These are phyloP conservation scores for Fusarium keratoplasticum DNA, from an alignment of 2,329 filamentous ascomycete species.

Conservation along the genomic window DNA sequence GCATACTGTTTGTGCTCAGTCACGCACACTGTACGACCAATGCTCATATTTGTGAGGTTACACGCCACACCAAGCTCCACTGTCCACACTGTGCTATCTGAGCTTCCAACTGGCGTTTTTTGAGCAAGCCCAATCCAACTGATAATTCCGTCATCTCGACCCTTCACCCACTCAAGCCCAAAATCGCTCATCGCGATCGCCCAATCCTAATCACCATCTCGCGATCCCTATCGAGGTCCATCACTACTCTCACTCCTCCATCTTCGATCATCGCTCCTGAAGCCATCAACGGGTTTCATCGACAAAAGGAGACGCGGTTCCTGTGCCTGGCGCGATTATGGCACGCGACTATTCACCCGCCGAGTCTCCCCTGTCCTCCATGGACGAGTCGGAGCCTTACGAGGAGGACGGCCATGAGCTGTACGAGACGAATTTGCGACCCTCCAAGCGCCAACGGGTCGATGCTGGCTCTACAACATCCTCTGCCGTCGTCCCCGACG, in stretches of 20 bases:
- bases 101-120: constrained; percentile 45
- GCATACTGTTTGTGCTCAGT: constrained; percentile 21
- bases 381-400: constrained; percentile 59
- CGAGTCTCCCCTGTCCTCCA: constrained; percentile 62
- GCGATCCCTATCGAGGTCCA: not conserved
- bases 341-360: constrained; percentile 53
- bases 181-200: constrained; percentile 2
- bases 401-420: constrained; percentile 60
- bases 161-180: constrained; percentile 17
- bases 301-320: constrained; percentile 37
- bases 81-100: constrained; percentile 37
- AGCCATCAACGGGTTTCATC: constrained; percentile 12
- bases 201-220: constrained; percentile 5
- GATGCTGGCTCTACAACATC: constrained; percentile 59
- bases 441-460: constrained; percentile 61
- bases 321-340: constrained; percentile 46
- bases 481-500: constrained; percentile 56
- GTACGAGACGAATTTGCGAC: constrained; percentile 55
- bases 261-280: not conserved
- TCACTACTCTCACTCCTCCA: not conserved
- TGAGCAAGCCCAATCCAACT: constrained; percentile 10
- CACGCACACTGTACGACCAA: constrained; percentile 30
- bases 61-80: not conserved
- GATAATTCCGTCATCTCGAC: constrained; percentile 19
- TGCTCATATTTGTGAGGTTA: not conserved